Evolutionary conservation across 495 filamentous ascomycete genomes (phyloP).

Genomic region (Penicillium roqueforti): DNA sequence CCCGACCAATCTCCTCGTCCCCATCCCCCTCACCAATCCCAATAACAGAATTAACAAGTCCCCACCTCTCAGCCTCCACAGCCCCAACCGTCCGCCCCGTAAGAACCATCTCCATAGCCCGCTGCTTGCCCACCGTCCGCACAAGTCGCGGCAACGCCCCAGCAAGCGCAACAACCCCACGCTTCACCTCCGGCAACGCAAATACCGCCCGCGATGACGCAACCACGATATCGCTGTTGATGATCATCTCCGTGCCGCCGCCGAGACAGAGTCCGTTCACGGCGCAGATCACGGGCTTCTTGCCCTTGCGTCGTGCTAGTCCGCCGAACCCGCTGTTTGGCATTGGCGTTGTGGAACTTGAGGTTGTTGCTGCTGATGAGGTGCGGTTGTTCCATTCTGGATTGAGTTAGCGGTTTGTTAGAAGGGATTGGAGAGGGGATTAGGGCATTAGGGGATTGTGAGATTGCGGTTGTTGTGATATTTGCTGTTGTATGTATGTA

Average conservation of each 20-base stretch:
- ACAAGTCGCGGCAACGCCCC: slow-evolving; percentile 71
- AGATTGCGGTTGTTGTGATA: neutral
- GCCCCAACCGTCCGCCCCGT: slow-evolving; percentile 59
- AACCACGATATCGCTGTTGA: slow-evolving; percentile 70
- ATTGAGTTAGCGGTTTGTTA: neutral
- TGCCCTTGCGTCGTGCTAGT: slow-evolving; percentile 44
- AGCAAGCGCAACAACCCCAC: slow-evolving; percentile 68
- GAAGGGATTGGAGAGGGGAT: neutral
- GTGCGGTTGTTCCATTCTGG: slow-evolving; percentile 39
- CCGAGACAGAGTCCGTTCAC: slow-evolving; percentile 70
- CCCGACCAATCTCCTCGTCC: slow-evolving; percentile 20
- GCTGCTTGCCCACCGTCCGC: slow-evolving; percentile 59
- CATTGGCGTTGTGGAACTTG: slow-evolving; percentile 7
- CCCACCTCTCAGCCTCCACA: slow-evolving; percentile 60
- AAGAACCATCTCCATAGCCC: slow-evolving; percentile 72
- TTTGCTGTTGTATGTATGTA: neutral
- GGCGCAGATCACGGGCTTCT: slow-evolving; percentile 66
- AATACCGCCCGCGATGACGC: slow-evolving; percentile 53
- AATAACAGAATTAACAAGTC: slow-evolving; percentile 66
- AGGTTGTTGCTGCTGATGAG: neutral
- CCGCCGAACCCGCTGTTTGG: slow-evolving; percentile 37
- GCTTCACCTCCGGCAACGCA: slow-evolving; percentile 64
- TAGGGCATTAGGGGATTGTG: neutral
- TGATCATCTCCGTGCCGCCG: slow-evolving; percentile 70
- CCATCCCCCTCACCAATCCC: slow-evolving; percentile 20